Base-by-base conservation (phyloP, 73 alveolate species). In the Diophrys sp. region DNA sequence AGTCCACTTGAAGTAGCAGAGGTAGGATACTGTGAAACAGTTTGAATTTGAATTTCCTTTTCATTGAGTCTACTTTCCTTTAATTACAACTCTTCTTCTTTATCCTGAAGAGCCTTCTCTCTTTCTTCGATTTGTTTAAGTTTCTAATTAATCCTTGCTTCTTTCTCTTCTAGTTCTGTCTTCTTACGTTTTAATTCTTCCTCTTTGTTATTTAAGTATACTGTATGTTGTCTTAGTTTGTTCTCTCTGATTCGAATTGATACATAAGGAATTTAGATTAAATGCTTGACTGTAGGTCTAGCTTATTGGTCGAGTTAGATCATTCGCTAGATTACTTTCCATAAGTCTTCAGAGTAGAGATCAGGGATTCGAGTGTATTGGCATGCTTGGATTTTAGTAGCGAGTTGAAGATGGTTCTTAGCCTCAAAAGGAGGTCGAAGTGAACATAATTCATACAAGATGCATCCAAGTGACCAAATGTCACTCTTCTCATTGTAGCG, bases 401-500 rank as follows among this genome's bases (percentile, higher is more conserved):
- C 98, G 28, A 96, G 80, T 57, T 89, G 81, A 25, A 94, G 73
- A 72, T 95, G 96, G 76, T 94, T 94, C 71, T 91, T 91, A 14
- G 99, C 98, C 74, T 89, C 81, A 85, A 96, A 96, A 55, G 99
- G 98, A 0, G 98, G 98, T 57, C 79, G 73, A 8, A 93, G 84
- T 26, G 98, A 81, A 27, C 97, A 88, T 54, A 93, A 67, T 78
- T 96, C 99, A 93, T 94, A 96, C 31, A 96, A 56, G 29, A 96
- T 87, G 77, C 99, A 96, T 0, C 95, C 99, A 26, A 93, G 78
- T 26, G 98, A 91, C 98, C 99, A 96, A 33, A 96, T 96, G 77
- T 96, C 99, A 44, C 98, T 90, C 73, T 96, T 95, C 81, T 95
- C 98, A 87, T 96, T 96, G 88, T 96, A 96, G 80, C 87, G 95